Conservation (phyloP, 2,329 filamentous ascomycete species). For the Colletotrichum zoysiae region DNA sequence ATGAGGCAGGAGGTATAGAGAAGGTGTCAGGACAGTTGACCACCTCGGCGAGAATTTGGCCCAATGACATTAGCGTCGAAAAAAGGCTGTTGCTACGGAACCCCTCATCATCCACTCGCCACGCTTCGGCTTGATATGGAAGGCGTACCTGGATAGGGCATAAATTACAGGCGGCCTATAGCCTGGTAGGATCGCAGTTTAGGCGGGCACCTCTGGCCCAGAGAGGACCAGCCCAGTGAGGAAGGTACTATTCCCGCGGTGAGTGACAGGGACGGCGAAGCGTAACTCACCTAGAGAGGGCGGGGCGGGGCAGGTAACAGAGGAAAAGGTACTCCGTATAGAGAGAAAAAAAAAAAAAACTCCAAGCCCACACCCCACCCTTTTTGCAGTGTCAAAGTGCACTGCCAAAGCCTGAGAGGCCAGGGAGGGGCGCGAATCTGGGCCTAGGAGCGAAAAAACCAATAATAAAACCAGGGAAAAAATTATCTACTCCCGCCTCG, state of each 20-base stretch:
- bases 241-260: not conserved
- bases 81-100: slow-evolving; percentile 10
- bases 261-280: slow-evolving; percentile 10
- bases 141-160: not conserved
- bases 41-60: slow-evolving; percentile 1
- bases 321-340: slow-evolving; percentile 1
- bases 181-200: not conserved
- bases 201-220: not conserved
- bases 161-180: slow-evolving; percentile 10
- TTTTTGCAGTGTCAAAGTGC: slow-evolving; percentile 34
- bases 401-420: slow-evolving; percentile 21
- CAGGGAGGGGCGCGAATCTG: slow-evolving; percentile 36
- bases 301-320: slow-evolving; percentile 16
- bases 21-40: not conserved
- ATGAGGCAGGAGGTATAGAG: not conserved
- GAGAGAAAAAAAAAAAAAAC: not conserved
- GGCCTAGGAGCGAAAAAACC: slow-evolving; percentile 37
- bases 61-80: slow-evolving; percentile 28
- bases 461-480: slow-evolving; percentile 45
- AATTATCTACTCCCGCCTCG: slow-evolving; percentile 44
- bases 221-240: not conserved
- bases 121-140: not conserved
- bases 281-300: slow-evolving; percentile 7
- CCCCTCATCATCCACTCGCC: not conserved
- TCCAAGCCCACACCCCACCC: slow-evolving; percentile 23